A percentile compares a stretch with the other conserved stretches of the same genome.
phyloP scores from a whole-genome alignment of 169 alveolate species.

The Plasmodium vivax region DNA sequence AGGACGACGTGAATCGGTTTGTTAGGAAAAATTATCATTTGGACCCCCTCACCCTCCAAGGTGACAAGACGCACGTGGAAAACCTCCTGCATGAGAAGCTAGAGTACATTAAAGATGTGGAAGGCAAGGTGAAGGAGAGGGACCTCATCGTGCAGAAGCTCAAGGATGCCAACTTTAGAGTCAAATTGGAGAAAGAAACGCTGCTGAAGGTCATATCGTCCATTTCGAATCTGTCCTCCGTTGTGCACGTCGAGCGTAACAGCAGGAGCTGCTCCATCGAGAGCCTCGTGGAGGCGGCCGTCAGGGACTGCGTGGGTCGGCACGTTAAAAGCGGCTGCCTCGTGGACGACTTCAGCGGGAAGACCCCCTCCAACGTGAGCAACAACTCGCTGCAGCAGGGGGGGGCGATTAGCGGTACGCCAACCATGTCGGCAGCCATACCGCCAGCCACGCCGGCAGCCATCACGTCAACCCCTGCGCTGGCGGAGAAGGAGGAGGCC shows the following conservation, averaged over 20 bases:
- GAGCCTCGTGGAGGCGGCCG: neutral
- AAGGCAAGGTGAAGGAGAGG: conserved; percentile 21
- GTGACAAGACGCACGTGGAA: conserved; percentile 33
- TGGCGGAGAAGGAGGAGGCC: neutral
- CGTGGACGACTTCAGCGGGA: neutral
- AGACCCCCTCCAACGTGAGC: conserved; percentile 21
- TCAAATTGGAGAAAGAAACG: conserved; percentile 34
- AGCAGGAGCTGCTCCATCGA: neutral
- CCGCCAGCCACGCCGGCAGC: too few relatives aligned
- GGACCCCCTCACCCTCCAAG: neutral
- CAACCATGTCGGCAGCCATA: too few relatives aligned
- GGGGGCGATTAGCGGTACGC: neutral
- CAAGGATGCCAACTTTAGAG: neutral
- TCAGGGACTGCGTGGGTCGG: neutral
- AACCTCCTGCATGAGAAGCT: conserved; percentile 13
- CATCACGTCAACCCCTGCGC: too few relatives aligned
- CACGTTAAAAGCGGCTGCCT: neutral
- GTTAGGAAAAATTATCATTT: neutral
- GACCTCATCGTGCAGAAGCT: neutral
- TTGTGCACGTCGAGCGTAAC: neutral
- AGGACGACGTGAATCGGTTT: conserved; percentile 1
- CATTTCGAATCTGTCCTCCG: neutral
- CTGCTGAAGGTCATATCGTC: conserved; percentile 22
- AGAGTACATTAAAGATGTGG: neutral
- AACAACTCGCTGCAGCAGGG: neutral